phyloP scores from a whole-genome alignment of 1,284 basidiomycete genomes.

The Cutaneotrichosporon cutaneum region DNA sequence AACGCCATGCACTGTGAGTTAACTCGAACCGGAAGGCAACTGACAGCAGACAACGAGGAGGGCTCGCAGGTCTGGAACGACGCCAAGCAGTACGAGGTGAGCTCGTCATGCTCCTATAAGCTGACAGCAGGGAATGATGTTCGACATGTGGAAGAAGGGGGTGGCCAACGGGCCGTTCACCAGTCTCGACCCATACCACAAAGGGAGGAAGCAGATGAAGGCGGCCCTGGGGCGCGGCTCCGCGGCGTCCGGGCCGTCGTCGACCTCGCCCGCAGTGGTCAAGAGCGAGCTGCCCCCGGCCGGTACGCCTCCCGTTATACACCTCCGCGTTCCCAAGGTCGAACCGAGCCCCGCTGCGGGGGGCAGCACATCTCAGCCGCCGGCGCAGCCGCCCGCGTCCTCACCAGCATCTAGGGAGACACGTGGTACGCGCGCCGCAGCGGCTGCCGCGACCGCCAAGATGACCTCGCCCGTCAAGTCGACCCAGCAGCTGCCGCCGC shows the following conservation, averaged over 20 bases:
- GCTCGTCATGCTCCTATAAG: background rate
- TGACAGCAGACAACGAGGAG: slow-evolving; percentile 49
- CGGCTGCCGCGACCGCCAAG: background rate
- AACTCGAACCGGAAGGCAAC: background rate
- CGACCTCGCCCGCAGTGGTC: slow-evolving; percentile 2
- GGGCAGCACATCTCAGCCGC: background rate
- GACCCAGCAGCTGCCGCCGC: slow-evolving; percentile 8
- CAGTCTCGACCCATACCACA: slow-evolving; percentile 24
- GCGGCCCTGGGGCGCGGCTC: slow-evolving; percentile 14
- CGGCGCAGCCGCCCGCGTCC: background rate
- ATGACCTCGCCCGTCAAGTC: slow-evolving; percentile 9
- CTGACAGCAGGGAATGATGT: slow-evolving; percentile 31
- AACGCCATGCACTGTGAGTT: slow-evolving; percentile 53
- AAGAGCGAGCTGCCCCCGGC: slow-evolving; percentile 5
- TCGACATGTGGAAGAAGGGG: slow-evolving; percentile 34
- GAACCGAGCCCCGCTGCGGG: background rate
- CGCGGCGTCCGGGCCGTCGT: background rate
- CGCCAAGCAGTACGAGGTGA: slow-evolving; percentile 45
- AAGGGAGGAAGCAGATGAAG: slow-evolving; percentile 15
- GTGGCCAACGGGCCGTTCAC: slow-evolving; percentile 25
- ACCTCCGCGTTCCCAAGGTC: slow-evolving; percentile 16
- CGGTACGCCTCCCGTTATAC: slow-evolving; percentile 19
- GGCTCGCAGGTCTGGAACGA: slow-evolving; percentile 45
- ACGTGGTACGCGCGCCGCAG: background rate
- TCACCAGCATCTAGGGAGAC: slow-evolving; percentile 9